A percentile compares a stretch with the other conserved stretches of the same genome.
These are phyloP conservation scores for Nigrospora oryzae DNA, from an alignment of 2,329 filamentous ascomycete species.

Conservation along the genomic window DNA sequence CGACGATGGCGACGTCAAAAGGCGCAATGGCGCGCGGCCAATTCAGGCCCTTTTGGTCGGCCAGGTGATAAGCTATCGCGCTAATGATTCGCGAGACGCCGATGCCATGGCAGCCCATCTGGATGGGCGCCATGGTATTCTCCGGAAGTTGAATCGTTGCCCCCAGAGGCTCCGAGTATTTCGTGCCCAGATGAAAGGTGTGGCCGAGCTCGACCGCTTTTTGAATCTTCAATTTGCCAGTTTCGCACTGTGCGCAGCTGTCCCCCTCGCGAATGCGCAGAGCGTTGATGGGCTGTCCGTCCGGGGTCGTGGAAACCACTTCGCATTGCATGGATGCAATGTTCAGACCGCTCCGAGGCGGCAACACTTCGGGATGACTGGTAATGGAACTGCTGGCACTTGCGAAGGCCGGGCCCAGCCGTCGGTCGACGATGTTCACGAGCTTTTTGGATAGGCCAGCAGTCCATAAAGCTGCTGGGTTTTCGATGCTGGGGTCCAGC, in stretches of 20 bases:
- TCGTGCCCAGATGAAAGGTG: constrained; percentile 86
- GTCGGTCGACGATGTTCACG: constrained; percentile 23
- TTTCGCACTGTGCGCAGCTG: constrained; percentile 60
- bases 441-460: constrained; percentile 18
- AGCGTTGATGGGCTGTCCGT: constrained; percentile 46
- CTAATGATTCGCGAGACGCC: constrained; percentile 86
- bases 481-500: constrained; percentile 63
- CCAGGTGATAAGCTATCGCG: constrained; percentile 69
- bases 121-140: constrained; percentile 44
- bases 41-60: constrained; percentile 66
- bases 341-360: constrained; percentile 5
- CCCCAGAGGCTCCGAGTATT: constrained; percentile 71
- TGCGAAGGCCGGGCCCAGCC: constrained; percentile 13
- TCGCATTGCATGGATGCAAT: constrained; percentile 7
- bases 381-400: constrained; percentile 5
- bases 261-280: constrained; percentile 61
- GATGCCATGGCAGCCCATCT: constrained; percentile 97
- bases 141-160: constrained; percentile 47
- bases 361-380: constrained; percentile 7
- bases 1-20: constrained; percentile 61
- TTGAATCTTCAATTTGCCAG: constrained; percentile 54
- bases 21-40: constrained; percentile 87
- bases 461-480: constrained; percentile 45
- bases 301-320: constrained; percentile 7
- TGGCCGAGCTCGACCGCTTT: constrained; percentile 86